Evolutionary conservation across 2,329 filamentous ascomycete species (phyloP).

Genomic region (Magnaporthiopsis rhizophila): DNA sequence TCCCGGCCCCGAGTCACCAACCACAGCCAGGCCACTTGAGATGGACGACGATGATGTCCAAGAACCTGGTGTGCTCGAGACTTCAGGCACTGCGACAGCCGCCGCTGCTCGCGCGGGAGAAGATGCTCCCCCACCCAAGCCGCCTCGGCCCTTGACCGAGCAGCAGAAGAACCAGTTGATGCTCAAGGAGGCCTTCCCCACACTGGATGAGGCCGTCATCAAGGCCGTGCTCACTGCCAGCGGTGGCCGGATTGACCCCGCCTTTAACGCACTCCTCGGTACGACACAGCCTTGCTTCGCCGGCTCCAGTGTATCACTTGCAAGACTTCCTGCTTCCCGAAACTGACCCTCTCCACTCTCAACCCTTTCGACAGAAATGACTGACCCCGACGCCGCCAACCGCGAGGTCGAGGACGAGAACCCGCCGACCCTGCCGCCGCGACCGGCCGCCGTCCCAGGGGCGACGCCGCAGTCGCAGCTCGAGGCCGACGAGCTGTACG

Average conservation of each 20-base stretch:
- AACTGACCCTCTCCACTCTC: not conserved
- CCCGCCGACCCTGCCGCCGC: conserved; percentile 71
- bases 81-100: conserved; percentile 23
- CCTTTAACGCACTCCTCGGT: conserved; percentile 91
- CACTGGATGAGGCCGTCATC: conserved; percentile 70
- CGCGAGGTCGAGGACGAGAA: conserved; percentile 47
- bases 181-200: conserved; percentile 87
- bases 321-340: not conserved
- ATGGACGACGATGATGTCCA: conserved; percentile 65
- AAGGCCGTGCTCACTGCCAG: conserved; percentile 85
- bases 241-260: conserved; percentile 78
- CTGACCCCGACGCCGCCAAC: conserved; percentile 61
- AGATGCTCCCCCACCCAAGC: conserved; percentile 62
- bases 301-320: not conserved
- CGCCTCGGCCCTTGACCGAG: conserved; percentile 73
- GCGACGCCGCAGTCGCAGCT: conserved; percentile 65
- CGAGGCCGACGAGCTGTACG: conserved; percentile 85
- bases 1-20: conserved; percentile 53
- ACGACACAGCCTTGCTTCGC: conserved; percentile 20
- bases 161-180: conserved; percentile 80
- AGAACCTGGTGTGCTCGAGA: conserved; percentile 41
- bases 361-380: conserved; percentile 52
- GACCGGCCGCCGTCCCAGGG: conserved; percentile 43
- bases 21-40: conserved; percentile 56
- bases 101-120: conserved; percentile 27